These are phyloP conservation scores for Datura wrightii DNA, from an alignment of 257 asterid species.

Conservation along the genomic window DNA sequence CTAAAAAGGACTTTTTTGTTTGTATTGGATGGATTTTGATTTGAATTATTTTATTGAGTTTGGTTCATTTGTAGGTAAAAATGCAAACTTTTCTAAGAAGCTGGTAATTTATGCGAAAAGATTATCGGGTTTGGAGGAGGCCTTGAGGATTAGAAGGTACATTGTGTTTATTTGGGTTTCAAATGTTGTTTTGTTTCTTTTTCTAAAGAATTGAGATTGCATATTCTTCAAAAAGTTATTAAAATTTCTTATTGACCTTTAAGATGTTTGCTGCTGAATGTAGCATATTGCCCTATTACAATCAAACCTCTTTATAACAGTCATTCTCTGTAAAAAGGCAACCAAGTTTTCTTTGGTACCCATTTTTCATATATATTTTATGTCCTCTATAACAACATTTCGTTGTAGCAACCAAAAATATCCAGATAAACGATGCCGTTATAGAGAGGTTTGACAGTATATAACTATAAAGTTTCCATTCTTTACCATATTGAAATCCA, in stretches of 20 bases:
- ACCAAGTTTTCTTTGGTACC: background rate
- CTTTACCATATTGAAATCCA: background rate
- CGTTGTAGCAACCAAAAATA: background rate
- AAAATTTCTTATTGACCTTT: background rate
- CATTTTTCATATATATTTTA: background rate
- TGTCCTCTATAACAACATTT: background rate
- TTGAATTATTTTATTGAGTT: slow-evolving; percentile 34
- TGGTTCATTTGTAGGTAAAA: slow-evolving; percentile 46
- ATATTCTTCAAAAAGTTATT: background rate
- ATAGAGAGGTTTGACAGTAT: background rate
- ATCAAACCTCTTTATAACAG: background rate
- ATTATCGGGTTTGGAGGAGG: slow-evolving; percentile 88
- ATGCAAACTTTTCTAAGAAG: slow-evolving; percentile 42
- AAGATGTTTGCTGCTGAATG: background rate
- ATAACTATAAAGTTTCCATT: background rate
- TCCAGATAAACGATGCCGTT: background rate
- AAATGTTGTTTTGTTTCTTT: background rate
- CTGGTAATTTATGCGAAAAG: slow-evolving; percentile 68
- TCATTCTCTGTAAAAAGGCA: background rate
- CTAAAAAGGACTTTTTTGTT: background rate
- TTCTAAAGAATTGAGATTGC: background rate
- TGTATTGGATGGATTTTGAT: slow-evolving; percentile 6
- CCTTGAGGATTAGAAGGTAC: slow-evolving; percentile 80
- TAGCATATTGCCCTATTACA: background rate
- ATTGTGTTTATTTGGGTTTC: background rate